Conservation (phyloP, 1,139 yeast genomes). For the Pichia sp. region DNA sequence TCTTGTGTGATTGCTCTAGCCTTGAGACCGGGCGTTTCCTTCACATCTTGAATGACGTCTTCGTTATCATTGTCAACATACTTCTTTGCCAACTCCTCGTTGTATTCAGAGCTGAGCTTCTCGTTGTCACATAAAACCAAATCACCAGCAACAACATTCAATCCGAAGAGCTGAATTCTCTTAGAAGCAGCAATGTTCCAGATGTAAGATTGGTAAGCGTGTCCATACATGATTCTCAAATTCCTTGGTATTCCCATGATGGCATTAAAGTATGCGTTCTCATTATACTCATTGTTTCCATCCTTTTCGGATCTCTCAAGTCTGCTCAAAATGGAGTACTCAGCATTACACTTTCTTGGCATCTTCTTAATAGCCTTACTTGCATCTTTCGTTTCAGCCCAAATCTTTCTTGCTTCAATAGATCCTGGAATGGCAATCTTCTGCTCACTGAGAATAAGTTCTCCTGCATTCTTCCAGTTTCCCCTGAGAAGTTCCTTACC, state of each 20-base stretch:
- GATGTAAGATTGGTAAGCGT: conserved; percentile 92
- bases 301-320: conserved; percentile 40
- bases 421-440: conserved; percentile 79
- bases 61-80: conserved; percentile 11
- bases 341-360: conserved; percentile 90
- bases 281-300: conserved; percentile 35
- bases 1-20: conserved; percentile 70
- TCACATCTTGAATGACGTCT: conserved; percentile 60
- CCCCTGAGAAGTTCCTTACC: conserved; percentile 67
- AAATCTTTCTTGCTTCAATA: conserved; percentile 68
- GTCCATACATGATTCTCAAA: conserved; percentile 89
- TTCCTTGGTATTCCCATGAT: conserved; percentile 89
- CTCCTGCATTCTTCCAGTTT: conserved; percentile 76
- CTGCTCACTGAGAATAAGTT: conserved; percentile 76
- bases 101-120: conserved; percentile 14
- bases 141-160: conserved; percentile 73
- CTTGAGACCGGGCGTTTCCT: conserved; percentile 43
- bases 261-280: conserved; percentile 60
- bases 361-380: conserved; percentile 55
- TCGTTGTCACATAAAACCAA: conserved; percentile 44
- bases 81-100: conserved; percentile 14
- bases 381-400: conserved; percentile 74
- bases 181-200: conserved; percentile 88
- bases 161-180: conserved; percentile 66
- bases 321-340: conserved; percentile 58